Percentiles rank a stretch among this genome's conserved stretches.
Conservation (phyloP, 352 stramenopile genomes). For the Phytophthora uliginosa region DNA sequence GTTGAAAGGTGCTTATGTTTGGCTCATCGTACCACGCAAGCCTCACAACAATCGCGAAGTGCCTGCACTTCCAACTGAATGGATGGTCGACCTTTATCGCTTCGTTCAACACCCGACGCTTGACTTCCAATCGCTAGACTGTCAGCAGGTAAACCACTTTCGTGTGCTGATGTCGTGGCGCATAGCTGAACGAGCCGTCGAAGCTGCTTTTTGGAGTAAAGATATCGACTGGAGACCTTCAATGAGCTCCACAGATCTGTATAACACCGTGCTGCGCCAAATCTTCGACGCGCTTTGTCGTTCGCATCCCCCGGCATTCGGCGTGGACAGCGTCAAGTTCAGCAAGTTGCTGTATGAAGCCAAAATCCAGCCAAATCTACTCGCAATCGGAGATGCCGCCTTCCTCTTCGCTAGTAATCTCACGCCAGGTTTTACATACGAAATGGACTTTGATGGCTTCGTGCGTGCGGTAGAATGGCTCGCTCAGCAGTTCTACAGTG, state of each 20-base stretch:
- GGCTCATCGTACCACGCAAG: slow-evolving; percentile 38
- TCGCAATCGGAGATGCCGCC: slow-evolving; percentile 72
- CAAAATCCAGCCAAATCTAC: slow-evolving; percentile 48
- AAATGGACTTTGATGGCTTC: slow-evolving; percentile 74
- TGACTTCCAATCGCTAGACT: slow-evolving; percentile 40
- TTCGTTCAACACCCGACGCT: slow-evolving; percentile 60
- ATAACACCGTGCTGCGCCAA: slow-evolving; percentile 40
- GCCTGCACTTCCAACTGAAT: slow-evolving; percentile 36
- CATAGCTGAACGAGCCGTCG: slow-evolving; percentile 48
- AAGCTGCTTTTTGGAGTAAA: slow-evolving; percentile 68
- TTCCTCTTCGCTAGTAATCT: slow-evolving; percentile 69
- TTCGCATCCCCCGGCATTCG: slow-evolving; percentile 55
- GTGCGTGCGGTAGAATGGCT: slow-evolving; percentile 49
- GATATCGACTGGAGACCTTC: slow-evolving; percentile 58
- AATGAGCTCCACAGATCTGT: slow-evolving; percentile 42
- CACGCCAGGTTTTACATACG: slow-evolving; percentile 51
- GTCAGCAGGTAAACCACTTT: slow-evolving; percentile 44
- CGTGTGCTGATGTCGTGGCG: slow-evolving; percentile 42
- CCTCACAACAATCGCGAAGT: background rate
- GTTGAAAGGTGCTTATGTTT: slow-evolving; percentile 51
- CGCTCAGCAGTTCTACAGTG: slow-evolving; percentile 42
- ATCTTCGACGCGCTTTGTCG: slow-evolving; percentile 60
- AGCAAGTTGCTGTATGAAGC: slow-evolving; percentile 79
- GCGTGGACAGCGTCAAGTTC: slow-evolving; percentile 84
- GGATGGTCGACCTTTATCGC: slow-evolving; percentile 64